Percentiles rank a stretch among this genome's conserved stretches.
These are phyloP conservation scores for Schwanniomyces sp. DNA, from an alignment of 805 yeast genomes.

Conservation along the genomic window DNA sequence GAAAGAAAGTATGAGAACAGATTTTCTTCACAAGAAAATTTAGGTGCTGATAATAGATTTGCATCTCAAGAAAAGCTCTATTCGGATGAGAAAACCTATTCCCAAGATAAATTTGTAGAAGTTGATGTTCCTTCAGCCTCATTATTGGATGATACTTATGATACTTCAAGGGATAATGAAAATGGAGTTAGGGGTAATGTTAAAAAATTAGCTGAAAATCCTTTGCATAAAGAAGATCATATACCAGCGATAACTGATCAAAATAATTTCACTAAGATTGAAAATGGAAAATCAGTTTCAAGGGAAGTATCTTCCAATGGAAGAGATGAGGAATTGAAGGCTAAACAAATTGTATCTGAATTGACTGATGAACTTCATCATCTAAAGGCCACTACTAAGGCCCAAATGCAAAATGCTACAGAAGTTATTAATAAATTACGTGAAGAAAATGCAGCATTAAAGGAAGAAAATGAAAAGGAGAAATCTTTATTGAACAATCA, in stretches of 20 bases:
- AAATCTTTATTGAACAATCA: constrained; percentile 16
- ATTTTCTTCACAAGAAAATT: not conserved
- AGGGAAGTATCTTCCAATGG: constrained; percentile 3
- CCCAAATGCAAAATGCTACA: constrained; percentile 59
- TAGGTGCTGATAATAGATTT: not conserved
- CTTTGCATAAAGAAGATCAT: not conserved
- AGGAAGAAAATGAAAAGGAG: constrained; percentile 10
- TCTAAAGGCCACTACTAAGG: constrained; percentile 33
- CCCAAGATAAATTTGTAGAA: constrained; percentile 26
- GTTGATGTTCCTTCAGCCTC: constrained; percentile 27
- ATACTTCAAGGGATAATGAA: not conserved
- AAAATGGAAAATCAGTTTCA: not conserved
- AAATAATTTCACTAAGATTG: not conserved
- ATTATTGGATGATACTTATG: constrained; percentile 11
- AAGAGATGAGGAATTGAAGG: constrained; percentile 20
- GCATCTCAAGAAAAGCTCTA: constrained; percentile 2
- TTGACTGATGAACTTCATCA: constrained; percentile 32
- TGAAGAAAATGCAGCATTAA: constrained; percentile 18
- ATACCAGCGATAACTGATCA: not conserved
- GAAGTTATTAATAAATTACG: constrained; percentile 53
- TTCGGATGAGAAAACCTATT: not conserved
- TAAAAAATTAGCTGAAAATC: not conserved
- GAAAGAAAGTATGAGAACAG: constrained; percentile 9
- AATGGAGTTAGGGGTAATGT: not conserved
- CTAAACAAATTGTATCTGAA: constrained; percentile 31